phyloP scores from a whole-genome alignment of 192 early-diverging fungal genomes.

The Helicostylum pulchrum region DNA sequence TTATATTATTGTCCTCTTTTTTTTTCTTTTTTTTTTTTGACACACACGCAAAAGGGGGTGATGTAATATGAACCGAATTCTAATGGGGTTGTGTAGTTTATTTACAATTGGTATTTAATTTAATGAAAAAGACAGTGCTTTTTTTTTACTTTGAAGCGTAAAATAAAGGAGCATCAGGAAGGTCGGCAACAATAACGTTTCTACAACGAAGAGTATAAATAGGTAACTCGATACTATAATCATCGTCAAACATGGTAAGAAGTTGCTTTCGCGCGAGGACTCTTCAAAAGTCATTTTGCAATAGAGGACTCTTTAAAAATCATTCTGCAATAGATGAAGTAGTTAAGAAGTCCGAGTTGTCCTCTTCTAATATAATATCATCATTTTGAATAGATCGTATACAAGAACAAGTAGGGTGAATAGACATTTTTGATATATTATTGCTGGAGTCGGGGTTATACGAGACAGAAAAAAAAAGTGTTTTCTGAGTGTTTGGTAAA shows the following conservation, averaged over 20 bases:
- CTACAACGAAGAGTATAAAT: slow-evolving; percentile 28
- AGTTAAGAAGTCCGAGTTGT: slow-evolving; percentile 6
- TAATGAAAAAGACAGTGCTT: too few relatives aligned
- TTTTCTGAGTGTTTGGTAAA: too few relatives aligned
- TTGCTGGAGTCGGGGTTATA: too few relatives aligned
- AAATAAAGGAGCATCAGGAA: slow-evolving; percentile 28
- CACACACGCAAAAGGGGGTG: too few relatives aligned
- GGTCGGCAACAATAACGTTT: slow-evolving; percentile 29
- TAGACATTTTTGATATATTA: slow-evolving; percentile 6
- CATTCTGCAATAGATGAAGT: slow-evolving; percentile 15
- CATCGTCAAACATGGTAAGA: slow-evolving; percentile 14
- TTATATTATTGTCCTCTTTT: too few relatives aligned
- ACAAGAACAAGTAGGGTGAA: slow-evolving; percentile 12
- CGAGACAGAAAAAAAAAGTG: too few relatives aligned
- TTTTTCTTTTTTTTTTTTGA: too few relatives aligned
- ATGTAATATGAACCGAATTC: too few relatives aligned
- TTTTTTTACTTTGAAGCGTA: not conserved
- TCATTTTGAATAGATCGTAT: slow-evolving; percentile 17
- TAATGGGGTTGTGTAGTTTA: too few relatives aligned
- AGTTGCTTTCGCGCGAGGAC: slow-evolving; percentile 22
- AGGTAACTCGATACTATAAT: slow-evolving; percentile 21
- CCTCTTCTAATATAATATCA: slow-evolving; percentile 8
- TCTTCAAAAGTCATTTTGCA: too few relatives aligned
- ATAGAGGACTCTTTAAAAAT: too few relatives aligned
- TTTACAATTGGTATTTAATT: too few relatives aligned